These are phyloP conservation scores for Pleoardoris graminearum DNA, from an alignment of 2,329 filamentous ascomycete species.

Conservation along the genomic window DNA sequence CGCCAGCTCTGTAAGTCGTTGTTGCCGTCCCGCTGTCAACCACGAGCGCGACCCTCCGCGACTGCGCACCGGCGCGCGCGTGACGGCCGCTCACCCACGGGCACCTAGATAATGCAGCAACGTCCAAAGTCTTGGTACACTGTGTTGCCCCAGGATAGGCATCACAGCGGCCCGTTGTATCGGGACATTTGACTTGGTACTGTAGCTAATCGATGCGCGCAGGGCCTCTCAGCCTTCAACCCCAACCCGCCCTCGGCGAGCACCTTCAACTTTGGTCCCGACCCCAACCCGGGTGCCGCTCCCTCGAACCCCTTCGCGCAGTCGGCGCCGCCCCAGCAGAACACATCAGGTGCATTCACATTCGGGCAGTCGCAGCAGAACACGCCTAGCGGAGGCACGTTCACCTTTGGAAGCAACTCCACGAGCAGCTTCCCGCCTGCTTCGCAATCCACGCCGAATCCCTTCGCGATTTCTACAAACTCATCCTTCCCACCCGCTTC, in stretches of 20 bases:
- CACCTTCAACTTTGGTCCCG: conserved; percentile 27
- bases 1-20: conserved; percentile 32
- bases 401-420: conserved; percentile 15
- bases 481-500: conserved; percentile 34
- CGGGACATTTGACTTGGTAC: too few relatives aligned
- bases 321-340: conserved; percentile 7
- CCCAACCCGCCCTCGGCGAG: conserved; percentile 15
- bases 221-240: conserved; percentile 28
- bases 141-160: too few relatives aligned
- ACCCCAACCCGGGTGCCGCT: conserved; percentile 20
- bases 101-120: too few relatives aligned
- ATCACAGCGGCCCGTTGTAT: conserved; percentile 11
- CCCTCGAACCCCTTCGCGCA: conserved; percentile 11
- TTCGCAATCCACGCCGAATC: conserved; percentile 26
- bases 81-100: neutral
- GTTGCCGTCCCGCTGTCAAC: conserved; percentile 8
- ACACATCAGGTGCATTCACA: conserved; percentile 10
- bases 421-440: conserved; percentile 40
- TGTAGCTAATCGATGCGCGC: conserved; percentile 23
- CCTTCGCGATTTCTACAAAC: conserved; percentile 31
- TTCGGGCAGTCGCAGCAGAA: conserved; percentile 7
- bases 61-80: neutral
- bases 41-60: conserved; percentile 2
- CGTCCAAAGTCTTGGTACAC: too few relatives aligned
- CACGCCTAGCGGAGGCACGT: conserved; percentile 20